phyloP scores from a whole-genome alignment of 768 basidiomycete species.

The Termitomyces sp. region DNA sequence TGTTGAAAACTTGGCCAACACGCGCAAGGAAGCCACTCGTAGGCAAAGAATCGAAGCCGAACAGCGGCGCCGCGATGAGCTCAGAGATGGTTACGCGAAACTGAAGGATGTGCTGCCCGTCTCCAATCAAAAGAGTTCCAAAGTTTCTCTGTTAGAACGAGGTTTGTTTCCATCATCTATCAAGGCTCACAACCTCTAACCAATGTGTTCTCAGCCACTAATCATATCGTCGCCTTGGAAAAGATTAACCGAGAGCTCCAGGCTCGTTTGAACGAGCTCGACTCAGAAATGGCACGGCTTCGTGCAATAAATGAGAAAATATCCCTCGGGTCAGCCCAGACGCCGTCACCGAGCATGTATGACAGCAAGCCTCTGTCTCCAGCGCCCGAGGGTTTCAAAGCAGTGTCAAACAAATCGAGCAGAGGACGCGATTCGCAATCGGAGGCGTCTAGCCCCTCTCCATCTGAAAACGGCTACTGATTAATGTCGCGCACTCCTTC shows the following conservation, averaged over 20 bases:
- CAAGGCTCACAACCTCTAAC: conserved; percentile 9
- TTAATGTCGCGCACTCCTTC: conserved; percentile 8
- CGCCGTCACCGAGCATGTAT: conserved; percentile 49
- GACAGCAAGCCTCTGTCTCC: conserved; percentile 58
- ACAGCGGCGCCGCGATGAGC: conserved; percentile 82
- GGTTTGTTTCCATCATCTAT: conserved; percentile 38
- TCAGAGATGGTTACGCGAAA: conserved; percentile 84
- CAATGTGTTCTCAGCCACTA: conserved; percentile 49
- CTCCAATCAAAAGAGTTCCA: conserved; percentile 88
- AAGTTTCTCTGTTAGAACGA: conserved; percentile 83
- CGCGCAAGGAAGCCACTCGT: conserved; percentile 79
- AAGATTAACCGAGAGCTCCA: conserved; percentile 67
- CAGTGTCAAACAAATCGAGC: conserved; percentile 44
- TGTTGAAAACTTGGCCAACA: conserved; percentile 68
- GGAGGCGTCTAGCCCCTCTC: conserved; percentile 55
- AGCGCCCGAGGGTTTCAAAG: conserved; percentile 47
- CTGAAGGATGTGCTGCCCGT: conserved; percentile 84
- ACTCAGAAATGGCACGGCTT: conserved; percentile 65
- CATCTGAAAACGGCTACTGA: conserved; percentile 45
- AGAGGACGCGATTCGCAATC: conserved; percentile 57
- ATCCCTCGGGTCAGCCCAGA: conserved; percentile 53
- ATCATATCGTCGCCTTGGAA: conserved; percentile 71
- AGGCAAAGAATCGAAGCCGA: conserved; percentile 87
- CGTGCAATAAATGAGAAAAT: conserved; percentile 81
- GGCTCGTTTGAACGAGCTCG: conserved; percentile 57